These are phyloP conservation scores for Podila clonocystis DNA, from an alignment of 192 early-diverging fungal genomes.

Conservation along the genomic window DNA sequence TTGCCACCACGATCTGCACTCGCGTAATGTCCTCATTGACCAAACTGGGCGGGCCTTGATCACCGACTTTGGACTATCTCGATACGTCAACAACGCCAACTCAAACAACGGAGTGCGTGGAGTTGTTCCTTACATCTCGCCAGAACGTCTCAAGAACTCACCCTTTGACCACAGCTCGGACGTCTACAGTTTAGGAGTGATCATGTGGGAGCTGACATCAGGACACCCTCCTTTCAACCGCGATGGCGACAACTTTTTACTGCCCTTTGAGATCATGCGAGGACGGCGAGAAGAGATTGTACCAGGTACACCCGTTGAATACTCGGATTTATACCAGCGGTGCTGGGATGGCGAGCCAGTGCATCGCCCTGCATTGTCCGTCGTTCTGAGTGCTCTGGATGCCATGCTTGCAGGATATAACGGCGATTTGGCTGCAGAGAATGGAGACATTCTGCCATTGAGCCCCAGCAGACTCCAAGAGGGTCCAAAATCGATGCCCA, in stretches of 20 bases:
- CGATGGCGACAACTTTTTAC: slow-evolving; percentile 40
- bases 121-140: slow-evolving; percentile 53
- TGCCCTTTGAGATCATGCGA: slow-evolving; percentile 38
- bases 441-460: neutral
- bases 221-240: slow-evolving; percentile 41
- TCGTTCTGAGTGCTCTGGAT: slow-evolving; percentile 17
- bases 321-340: slow-evolving; percentile 49
- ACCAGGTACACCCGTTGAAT: slow-evolving; percentile 48
- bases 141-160: slow-evolving; percentile 39
- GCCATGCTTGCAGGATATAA: slow-evolving; percentile 9
- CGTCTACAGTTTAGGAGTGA: slow-evolving; percentile 54
- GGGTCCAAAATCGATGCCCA: slow-evolving; percentile 18
- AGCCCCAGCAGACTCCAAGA: neutral
- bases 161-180: slow-evolving; percentile 48
- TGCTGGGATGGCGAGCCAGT: slow-evolving; percentile 57
- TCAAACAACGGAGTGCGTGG: slow-evolving; percentile 39
- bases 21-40: slow-evolving; percentile 54
- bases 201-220: slow-evolving; percentile 56
- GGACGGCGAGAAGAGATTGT: slow-evolving; percentile 37
- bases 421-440: slow-evolving; percentile 2
- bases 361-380: slow-evolving; percentile 19
- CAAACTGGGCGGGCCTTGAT: slow-evolving; percentile 39
- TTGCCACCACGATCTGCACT: slow-evolving; percentile 51
- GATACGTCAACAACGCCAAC: slow-evolving; percentile 32
- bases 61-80: slow-evolving; percentile 49